Conservation (phyloP, 305 asterid genomes). For the Fraxinus greggii region DNA sequence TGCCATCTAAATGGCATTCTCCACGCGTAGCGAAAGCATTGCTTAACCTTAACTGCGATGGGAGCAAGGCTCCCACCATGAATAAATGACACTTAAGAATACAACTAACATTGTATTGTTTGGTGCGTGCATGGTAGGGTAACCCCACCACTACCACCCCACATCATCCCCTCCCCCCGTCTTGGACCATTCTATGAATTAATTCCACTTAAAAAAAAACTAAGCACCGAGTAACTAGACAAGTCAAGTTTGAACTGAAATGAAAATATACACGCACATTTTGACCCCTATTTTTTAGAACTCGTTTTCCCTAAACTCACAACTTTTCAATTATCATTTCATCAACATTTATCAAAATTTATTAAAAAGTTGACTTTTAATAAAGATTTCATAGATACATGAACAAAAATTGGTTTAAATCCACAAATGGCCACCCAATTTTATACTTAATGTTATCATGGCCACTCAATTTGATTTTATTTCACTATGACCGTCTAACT, state of each 20-base stretch:
- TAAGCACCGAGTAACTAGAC: not conserved
- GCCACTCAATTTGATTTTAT: too few species aligned
- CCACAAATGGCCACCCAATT: too few species aligned
- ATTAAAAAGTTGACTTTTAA: too few species aligned
- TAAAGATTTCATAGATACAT: too few species aligned
- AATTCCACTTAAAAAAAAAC: too few species aligned
- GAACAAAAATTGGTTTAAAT: too few species aligned
- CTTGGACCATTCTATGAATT: not conserved
- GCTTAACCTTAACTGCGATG: not conserved
- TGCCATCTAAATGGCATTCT: not conserved
- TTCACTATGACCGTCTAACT: too few species aligned
- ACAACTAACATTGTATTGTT: not conserved
- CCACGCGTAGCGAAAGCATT: not conserved
- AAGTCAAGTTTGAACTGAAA: not conserved
- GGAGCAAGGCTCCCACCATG: not conserved
- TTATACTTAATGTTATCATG: too few species aligned
- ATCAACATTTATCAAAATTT: too few species aligned
- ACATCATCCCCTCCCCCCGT: not conserved
- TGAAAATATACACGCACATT: not conserved
- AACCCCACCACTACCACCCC: not conserved
- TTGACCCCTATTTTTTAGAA: too few species aligned
- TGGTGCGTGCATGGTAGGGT: not conserved
- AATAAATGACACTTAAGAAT: not conserved
- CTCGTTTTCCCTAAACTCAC: too few species aligned
- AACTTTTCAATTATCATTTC: too few species aligned